Base-by-base conservation (phyloP, 306 rosid species). In the Gynostemma pentaphyllum region DNA sequence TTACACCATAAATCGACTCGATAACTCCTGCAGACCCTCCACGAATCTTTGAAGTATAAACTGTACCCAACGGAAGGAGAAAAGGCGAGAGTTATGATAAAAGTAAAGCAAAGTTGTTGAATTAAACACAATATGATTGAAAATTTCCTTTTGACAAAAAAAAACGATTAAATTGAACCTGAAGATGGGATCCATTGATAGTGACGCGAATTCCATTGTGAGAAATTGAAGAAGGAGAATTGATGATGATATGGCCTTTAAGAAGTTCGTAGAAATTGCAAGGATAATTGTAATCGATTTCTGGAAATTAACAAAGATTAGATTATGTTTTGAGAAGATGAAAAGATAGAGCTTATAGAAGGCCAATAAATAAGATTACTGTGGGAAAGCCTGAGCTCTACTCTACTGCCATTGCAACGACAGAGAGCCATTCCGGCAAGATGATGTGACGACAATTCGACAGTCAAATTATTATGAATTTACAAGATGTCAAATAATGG, bases 21-120 rank as follows among this genome's bases (percentile, higher is more conserved):
- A 89, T 81, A 60, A 84, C 81, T 50, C 97, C 97, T 15, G 89
- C 92, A 27, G 97, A 80, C 53, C 98, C 98, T 70, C 98, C 95
- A 72, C 88, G 92, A 72, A 92, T 83, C 98, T 92, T 73, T 45
- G 45, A 12, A 54, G 30, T 10, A 37, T 23, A 4, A 66, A 32
- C 23, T 54, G 39, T 28, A 73, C 30, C 52, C 48, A 68, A 57
- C 22, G 23, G 39, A n/a, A n/a, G n/a, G n/a, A n/a, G 49, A 59
- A 64, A 28, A 21, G 34, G 34, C 64, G n/a, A n/a, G n/a, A n/a
- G n/a, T n/a, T n/a, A n/a, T n/a, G n/a, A n/a, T n/a, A n/a, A n/a
- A 68, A 11, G 34, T 14, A 19, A 34, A 37, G 21, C 41, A 26
- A 24, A 36, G 19, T 7, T 29, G 5, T 55, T 7, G 22, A 54